phyloP scores from a whole-genome alignment of 1,284 basidiomycete species.

The Meira nashicola region DNA sequence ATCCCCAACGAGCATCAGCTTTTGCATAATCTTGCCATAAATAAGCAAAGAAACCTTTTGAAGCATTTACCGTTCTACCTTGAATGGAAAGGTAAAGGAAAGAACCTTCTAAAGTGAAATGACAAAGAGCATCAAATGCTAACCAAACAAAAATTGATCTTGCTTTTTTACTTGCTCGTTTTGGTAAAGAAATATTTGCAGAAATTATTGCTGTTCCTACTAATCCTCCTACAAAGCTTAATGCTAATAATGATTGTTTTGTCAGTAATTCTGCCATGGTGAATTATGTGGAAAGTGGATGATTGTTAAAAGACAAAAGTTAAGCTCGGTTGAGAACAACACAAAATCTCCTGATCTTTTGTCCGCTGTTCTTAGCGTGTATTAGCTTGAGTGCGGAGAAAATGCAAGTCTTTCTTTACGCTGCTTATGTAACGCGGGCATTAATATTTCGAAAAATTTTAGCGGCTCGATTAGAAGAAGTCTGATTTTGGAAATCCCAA shows the following conservation, averaged over 20 bases:
- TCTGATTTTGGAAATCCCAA: no score
- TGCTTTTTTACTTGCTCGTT: conserved; percentile 15
- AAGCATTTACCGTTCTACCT: conserved; percentile 30
- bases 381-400: no score
- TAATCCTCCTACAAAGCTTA: conserved; percentile 30
- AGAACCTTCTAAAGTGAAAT: conserved; percentile 39
- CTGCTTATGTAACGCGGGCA: no score
- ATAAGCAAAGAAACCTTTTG: conserved; percentile 30
- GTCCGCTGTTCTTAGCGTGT: no score
- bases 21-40: conserved; percentile 46
- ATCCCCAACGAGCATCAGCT: conserved; percentile 42
- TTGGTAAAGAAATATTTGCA: conserved; percentile 13
- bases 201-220: conserved; percentile 17
- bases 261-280: conserved; percentile 26
- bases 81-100: conserved; percentile 39
- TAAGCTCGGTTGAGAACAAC: no score
- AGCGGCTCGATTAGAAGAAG: no score
- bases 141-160: conserved; percentile 39
- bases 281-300: background rate
- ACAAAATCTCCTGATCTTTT: no score
- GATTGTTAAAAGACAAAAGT: no score
- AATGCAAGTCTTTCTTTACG: no score
- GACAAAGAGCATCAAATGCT: conserved; percentile 42
- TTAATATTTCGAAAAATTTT: no score
- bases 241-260: conserved; percentile 25